phyloP scores from a whole-genome alignment of 192 early-diverging fungal species.

The Coemansia sp. region DNA sequence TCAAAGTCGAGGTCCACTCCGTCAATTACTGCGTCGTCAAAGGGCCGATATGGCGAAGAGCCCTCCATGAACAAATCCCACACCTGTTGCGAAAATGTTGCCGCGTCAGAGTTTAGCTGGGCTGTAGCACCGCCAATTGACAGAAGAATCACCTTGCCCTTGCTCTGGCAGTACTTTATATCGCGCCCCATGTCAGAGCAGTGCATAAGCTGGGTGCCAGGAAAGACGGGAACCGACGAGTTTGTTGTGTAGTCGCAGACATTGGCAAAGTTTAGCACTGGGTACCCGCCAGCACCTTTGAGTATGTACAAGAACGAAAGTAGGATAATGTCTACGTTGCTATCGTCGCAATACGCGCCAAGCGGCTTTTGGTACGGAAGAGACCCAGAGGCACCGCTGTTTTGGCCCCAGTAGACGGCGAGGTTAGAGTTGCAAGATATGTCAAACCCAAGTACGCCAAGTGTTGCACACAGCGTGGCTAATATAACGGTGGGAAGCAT shows the following conservation, averaged over 20 bases:
- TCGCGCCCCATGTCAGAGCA: constrained; percentile 72
- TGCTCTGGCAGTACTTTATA: constrained; percentile 72
- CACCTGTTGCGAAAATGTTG: constrained; percentile 68
- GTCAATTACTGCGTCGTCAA: constrained; percentile 73
- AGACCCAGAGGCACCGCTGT: constrained; percentile 54
- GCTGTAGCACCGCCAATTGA: constrained; percentile 76
- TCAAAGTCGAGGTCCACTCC: constrained; percentile 78
- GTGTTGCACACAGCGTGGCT: constrained; percentile 10
- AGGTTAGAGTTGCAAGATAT: constrained; percentile 57
- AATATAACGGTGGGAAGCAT: not conserved
- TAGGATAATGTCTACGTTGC: constrained; percentile 60
- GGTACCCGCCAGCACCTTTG: constrained; percentile 62
- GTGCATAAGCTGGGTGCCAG: constrained; percentile 66
- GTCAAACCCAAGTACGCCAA: constrained; percentile 49
- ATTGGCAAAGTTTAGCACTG: constrained; percentile 72
- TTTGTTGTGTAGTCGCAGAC: constrained; percentile 62
- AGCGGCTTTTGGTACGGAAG: constrained; percentile 58
- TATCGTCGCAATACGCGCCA: constrained; percentile 61
- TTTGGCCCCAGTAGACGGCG: constrained; percentile 64
- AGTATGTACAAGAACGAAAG: constrained; percentile 71
- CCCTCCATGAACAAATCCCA: constrained; percentile 81
- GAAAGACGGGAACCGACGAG: constrained; percentile 54
- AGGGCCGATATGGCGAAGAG: constrained; percentile 62
- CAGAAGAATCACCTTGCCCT: constrained; percentile 75
- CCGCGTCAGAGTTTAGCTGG: constrained; percentile 61